These are phyloP conservation scores for Infundibulicybe gibba DNA, from an alignment of 768 basidiomycete species.

Conservation along the genomic window DNA sequence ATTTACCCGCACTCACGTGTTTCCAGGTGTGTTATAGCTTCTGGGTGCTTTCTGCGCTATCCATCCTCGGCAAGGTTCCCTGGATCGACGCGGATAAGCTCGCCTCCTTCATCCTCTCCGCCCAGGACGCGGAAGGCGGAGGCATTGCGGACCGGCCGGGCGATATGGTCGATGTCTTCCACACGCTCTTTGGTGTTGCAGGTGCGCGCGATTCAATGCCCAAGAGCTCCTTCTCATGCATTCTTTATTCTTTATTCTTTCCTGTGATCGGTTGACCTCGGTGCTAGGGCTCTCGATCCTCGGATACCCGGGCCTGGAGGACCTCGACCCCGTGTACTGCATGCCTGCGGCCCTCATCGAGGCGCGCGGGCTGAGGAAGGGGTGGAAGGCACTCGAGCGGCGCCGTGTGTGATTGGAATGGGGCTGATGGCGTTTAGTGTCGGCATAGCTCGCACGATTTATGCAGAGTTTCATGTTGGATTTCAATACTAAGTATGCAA, in stretches of 20 bases:
- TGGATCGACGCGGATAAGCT: conserved; percentile 90
- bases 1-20: not conserved
- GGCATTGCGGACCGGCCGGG: conserved; percentile 95
- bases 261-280: too few relatives aligned
- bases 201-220: conserved; percentile 36
- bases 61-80: conserved; percentile 74
- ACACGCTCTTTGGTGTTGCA: conserved; percentile 89
- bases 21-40: conserved; percentile 93
- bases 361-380: conserved; percentile 62
- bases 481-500: too few relatives aligned
- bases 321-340: conserved; percentile 94
- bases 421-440: too few relatives aligned
- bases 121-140: conserved; percentile 89
- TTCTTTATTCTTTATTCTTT: too few relatives aligned
- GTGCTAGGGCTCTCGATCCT: conserved; percentile 76
- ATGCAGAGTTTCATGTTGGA: too few relatives aligned
- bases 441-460: too few relatives aligned
- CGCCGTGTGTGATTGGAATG: conserved; percentile 4
- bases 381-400: conserved; percentile 55
- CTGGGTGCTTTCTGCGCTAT: conserved; percentile 89
- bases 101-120: conserved; percentile 77
- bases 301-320: conserved; percentile 79
- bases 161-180: conserved; percentile 96
- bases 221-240: not conserved
- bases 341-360: conserved; percentile 84